Conservation (phyloP, 2,329 filamentous ascomycete species). For the Phialocephala subalpina region DNA sequence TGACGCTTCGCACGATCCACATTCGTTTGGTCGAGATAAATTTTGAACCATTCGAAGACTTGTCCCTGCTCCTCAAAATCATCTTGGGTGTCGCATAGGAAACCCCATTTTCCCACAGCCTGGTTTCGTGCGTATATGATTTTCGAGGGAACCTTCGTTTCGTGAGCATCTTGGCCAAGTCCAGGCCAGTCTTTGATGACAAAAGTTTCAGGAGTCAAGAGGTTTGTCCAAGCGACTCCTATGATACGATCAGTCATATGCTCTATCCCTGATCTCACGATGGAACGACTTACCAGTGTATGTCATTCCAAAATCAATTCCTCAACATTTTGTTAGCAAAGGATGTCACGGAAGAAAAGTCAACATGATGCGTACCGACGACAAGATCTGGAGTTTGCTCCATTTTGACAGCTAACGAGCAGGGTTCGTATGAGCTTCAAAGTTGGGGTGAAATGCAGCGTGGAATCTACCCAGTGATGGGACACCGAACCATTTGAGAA, state of each 20-base stretch:
- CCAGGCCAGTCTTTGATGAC: constrained; percentile 54
- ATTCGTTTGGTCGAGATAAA: constrained; percentile 57
- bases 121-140: constrained; percentile 55
- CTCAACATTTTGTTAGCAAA: background rate
- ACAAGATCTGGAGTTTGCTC: constrained; percentile 5
- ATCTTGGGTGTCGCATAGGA: constrained; percentile 53
- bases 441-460: background rate
- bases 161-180: constrained; percentile 54
- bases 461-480: background rate
- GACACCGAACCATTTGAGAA: background rate
- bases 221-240: constrained; percentile 48
- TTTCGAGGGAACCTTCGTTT: constrained; percentile 62
- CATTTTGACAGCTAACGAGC: background rate
- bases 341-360: background rate
- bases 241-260: background rate
- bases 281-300: constrained; percentile 49
- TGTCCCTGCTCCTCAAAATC: constrained; percentile 49
- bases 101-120: constrained; percentile 59
- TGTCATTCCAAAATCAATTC: constrained; percentile 41
- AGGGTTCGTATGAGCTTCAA: background rate
- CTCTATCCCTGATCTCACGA: constrained; percentile 26
- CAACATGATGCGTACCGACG: background rate
- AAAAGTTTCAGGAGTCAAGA: constrained; percentile 36
- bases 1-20: constrained; percentile 52
- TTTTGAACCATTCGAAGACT: constrained; percentile 61